Base-by-base conservation (phyloP, 306 rosid species). In the Trifolium subterraneum region DNA sequence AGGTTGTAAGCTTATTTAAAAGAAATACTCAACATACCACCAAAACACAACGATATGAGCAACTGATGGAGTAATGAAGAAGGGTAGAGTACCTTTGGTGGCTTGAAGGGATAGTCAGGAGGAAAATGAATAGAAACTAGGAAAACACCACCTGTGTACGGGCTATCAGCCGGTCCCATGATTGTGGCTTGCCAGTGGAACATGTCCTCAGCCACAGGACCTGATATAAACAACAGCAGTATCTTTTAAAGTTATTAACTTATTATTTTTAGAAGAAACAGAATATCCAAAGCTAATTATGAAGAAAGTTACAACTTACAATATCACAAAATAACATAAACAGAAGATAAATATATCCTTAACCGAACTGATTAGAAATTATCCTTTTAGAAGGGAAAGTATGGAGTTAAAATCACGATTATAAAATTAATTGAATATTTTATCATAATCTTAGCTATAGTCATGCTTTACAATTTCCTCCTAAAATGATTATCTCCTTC, bases 161-260 rank as follows among this genome's bases (percentile, higher is more conserved):
- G 97, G 78, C 93, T 88, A 66, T 91, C 97, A 67, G 88, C 67
- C 39, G 97, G 97, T 44, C 97, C 97, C 97, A 91, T 91, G 66
- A 91, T 91, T 39, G 97, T 91, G 16, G 97, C 97, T 76, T 91
- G 97, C 97, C 97, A 91, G 77, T 91, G 97, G 73, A 91, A 91
- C 97, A 91, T 91, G 80, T 91, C 97, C 82, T 91, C 97, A 5
- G 97, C 97, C 88, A 91, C 97, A 48, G 97, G 97, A 71, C 97
- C 97, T 91, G 54, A 73, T 23, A 29, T 25, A 76, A 51, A 65
- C 8, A 68, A 70, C 20, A 74, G n/a, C 41, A 60, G 12, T 4
- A 19, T 20, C 36, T 35, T 55, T 42, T 12, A 25, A 50, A 33
- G 59, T 65, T 13, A 55, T 35, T 16, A 33, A 55, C 23, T 4